Conservation (phyloP, 805 yeast genomes). For the Starmera dryadoides region DNA sequence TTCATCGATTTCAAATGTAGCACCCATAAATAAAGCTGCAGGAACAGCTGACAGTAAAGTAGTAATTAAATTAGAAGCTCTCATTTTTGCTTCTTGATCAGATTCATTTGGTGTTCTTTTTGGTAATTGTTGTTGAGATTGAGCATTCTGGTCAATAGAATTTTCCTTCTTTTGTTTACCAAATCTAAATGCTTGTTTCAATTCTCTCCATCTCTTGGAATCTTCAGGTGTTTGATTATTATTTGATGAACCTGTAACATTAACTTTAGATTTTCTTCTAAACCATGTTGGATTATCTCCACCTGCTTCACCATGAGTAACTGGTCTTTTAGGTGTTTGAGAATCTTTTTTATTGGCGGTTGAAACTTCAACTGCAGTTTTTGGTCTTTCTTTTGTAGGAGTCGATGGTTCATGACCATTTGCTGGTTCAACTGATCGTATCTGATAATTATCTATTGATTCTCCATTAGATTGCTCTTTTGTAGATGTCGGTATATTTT, state of each 20-base stretch:
- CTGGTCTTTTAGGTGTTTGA: neutral
- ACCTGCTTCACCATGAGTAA: neutral
- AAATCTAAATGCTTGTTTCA: conserved; percentile 20
- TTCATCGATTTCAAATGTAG: conserved; percentile 71
- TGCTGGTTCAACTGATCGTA: too few species aligned
- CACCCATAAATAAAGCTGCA: conserved; percentile 65
- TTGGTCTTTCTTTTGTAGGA: too few species aligned
- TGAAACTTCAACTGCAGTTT: neutral
- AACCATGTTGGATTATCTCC: conserved; percentile 1
- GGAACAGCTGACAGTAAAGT: conserved; percentile 64
- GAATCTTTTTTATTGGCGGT: neutral
- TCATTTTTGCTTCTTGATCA: conserved; percentile 19
- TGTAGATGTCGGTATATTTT: too few species aligned
- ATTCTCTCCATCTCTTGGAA: conserved; percentile 18
- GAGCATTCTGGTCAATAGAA: neutral
- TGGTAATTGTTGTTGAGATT: neutral
- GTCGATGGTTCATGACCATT: too few species aligned
- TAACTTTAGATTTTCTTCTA: neutral
- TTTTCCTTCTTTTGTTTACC: conserved; percentile 6
- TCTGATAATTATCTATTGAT: too few species aligned
- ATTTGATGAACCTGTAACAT: neutral
- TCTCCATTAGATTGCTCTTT: too few species aligned
- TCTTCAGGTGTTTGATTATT: conserved; percentile 1
- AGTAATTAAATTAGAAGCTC: conserved; percentile 38
- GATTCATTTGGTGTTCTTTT: conserved; percentile 8